Evolutionary conservation across 1,139 yeast species (phyloP).

Genomic region (Debaryomycetaceae sp.): DNA sequence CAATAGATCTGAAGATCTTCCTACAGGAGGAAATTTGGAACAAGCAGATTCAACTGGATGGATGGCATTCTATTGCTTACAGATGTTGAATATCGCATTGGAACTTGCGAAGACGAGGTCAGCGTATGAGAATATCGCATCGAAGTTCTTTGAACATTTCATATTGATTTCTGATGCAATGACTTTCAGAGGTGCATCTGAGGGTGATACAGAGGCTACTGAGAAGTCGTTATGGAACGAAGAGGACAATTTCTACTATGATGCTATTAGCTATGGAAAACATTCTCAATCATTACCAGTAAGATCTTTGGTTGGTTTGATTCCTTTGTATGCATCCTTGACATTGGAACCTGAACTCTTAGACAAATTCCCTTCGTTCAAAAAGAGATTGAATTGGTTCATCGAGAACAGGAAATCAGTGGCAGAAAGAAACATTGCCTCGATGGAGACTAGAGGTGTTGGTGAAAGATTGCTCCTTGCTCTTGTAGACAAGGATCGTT

Average conservation of each 20-base stretch:
- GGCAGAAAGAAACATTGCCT: constrained; percentile 86
- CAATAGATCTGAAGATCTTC: constrained; percentile 91
- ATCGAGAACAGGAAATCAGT: constrained; percentile 66
- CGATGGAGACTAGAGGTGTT: constrained; percentile 80
- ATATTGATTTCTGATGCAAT: constrained; percentile 91
- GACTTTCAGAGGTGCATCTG: constrained; percentile 62
- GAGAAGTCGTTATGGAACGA: constrained; percentile 86
- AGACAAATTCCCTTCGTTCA: constrained; percentile 78
- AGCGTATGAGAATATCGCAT: constrained; percentile 91
- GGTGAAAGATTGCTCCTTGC: constrained; percentile 83
- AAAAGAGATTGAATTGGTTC: constrained; percentile 85
- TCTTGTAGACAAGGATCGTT: constrained; percentile 77
- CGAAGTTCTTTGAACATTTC: constrained; percentile 93
- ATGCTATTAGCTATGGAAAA: constrained; percentile 85
- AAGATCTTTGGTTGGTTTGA: constrained; percentile 86
- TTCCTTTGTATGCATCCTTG: constrained; percentile 87
- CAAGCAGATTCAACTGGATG: constrained; percentile 98
- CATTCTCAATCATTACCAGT: constrained; percentile 76
- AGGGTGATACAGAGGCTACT: constrained; percentile 42
- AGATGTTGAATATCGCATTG: constrained; percentile 90
- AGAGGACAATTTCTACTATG: constrained; percentile 84
- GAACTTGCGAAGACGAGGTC: constrained; percentile 83
- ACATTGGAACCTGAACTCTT: constrained; percentile 86
- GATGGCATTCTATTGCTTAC: constrained; percentile 94
- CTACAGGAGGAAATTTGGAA: constrained; percentile 88